Evolutionary conservation across 306 rosid genomes (phyloP), one percentile per base, ranked within the genome.

Genomic region (Gillenia trifoliata): DNA sequence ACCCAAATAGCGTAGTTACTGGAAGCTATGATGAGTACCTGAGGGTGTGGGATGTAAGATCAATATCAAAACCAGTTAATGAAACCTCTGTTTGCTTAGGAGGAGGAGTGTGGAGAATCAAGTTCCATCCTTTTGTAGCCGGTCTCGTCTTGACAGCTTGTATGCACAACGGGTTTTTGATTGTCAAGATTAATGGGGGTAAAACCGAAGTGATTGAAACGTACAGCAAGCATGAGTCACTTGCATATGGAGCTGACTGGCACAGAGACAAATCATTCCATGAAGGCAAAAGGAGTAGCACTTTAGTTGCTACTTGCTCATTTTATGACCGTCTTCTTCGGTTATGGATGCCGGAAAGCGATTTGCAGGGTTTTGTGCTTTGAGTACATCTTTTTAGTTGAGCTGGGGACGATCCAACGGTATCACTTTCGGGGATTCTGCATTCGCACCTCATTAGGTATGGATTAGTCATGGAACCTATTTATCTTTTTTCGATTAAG

Each of bases 231-330:
- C 98, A 94, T 56, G 86, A 75, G 28, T 90, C 97, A 8, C 96
- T 92, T 75, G 97, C 99, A 17, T 91, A 94, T 49, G 97, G 99
- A 65, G 97, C 90, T 75, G 96, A 91, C 36, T 94, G 98, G 97
- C 89, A 85, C 40, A 85, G 79, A 83, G 86, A 79, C 74, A 89
- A 74, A 68, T 77, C 82, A 54, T 66, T 59, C 66, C 67, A 34
- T 38, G 50, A 33, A 30, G 82, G 78, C 47, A 75, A 70, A 73
- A 75, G 73, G 65, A 89, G 69, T 78, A 85, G 77, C 71, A 84
- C 86, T 75, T 47, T 81, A 2, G 90, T 91, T 79, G 93, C 95
- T 56, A 88, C 98, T 43, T 94, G 96, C 94, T 91, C 97, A 8
- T 94, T 91, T 85, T 94, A 90, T 62, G 97, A 94, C 77, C 80